These are phyloP conservation scores for Lathyrus sativus DNA, from an alignment of 306 rosid genomes.

Conservation along the genomic window DNA sequence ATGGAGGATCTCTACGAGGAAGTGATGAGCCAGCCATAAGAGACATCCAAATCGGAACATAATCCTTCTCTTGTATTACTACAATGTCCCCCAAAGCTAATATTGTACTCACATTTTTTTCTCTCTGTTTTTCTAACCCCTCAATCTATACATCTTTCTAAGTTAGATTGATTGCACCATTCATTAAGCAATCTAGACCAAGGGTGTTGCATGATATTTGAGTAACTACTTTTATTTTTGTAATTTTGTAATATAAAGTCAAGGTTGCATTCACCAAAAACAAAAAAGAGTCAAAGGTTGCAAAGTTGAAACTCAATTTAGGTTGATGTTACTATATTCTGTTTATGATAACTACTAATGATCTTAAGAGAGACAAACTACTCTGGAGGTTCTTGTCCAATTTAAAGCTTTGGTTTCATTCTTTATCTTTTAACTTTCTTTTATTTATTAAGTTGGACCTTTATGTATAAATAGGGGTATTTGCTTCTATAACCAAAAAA, in stretches of 20 bases:
- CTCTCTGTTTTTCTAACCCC: slow-evolving; percentile 22
- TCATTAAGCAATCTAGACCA: slow-evolving; percentile 34
- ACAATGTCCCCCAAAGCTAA: slow-evolving; percentile 18
- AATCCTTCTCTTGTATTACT: slow-evolving; percentile 9
- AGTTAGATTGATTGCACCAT: slow-evolving; percentile 37
- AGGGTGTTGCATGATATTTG: slow-evolving; percentile 44
- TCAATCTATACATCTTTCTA: slow-evolving; percentile 5
- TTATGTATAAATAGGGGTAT: too few species aligned
- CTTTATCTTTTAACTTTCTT: too few species aligned
- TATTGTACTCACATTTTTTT: slow-evolving; percentile 25
- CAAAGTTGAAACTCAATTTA: slow-evolving; percentile 19
- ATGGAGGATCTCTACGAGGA: slow-evolving; percentile 64
- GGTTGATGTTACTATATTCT: too few species aligned
- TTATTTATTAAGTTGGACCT: too few species aligned
- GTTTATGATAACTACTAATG: too few species aligned
- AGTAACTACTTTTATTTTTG: slow-evolving; percentile 36
- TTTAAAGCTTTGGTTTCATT: too few species aligned
- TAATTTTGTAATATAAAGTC: slow-evolving; percentile 35
- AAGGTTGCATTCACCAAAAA: slow-evolving; percentile 25
- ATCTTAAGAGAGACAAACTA: too few species aligned
- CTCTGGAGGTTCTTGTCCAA: background rate
- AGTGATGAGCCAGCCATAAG: slow-evolving; percentile 49
- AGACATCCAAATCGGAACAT: slow-evolving; percentile 44
- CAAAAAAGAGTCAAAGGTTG: slow-evolving; percentile 28
- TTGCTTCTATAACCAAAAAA: too few species aligned